Evolutionary conservation across 75 land plant species (phyloP).

Genomic region (Sequoiadendron giganteum): DNA sequence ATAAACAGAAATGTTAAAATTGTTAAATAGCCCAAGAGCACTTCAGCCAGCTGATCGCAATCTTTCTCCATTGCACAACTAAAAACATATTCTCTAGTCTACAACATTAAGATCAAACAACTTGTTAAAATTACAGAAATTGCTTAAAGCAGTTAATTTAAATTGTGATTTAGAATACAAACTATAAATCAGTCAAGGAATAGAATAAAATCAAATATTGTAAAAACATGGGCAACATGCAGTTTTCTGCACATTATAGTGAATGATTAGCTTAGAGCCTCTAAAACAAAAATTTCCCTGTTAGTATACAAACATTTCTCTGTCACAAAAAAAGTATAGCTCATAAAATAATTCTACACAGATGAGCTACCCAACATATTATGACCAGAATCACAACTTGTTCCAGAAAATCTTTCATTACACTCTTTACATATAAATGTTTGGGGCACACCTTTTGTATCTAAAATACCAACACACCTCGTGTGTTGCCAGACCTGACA

Average conservation of each 20-base stretch:
- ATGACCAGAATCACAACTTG: not conserved
- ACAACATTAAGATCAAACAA: too few species aligned
- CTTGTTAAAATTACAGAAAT: not conserved
- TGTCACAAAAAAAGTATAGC: not conserved
- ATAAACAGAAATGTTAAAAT: too few species aligned
- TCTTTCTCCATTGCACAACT: too few species aligned
- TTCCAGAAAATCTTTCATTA: not conserved
- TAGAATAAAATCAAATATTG: not conserved
- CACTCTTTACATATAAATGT: conserved; percentile 58
- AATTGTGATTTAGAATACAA: not conserved
- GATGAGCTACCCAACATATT: not conserved
- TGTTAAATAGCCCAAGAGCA: too few species aligned
- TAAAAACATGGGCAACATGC: not conserved
- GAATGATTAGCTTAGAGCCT: not conserved
- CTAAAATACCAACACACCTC: conserved; percentile 69
- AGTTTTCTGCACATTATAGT: not conserved
- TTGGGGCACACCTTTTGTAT: conserved; percentile 57
- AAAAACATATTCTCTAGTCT: too few species aligned
- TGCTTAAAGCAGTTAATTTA: not conserved
- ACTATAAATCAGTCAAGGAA: not conserved
- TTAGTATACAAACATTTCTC: not conserved
- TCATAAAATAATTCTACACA: not conserved
- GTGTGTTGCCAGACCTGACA: conserved; percentile 97
- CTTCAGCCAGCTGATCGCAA: too few species aligned
- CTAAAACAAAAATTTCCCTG: not conserved